Conservation (phyloP, 2,329 filamentous ascomycete species). For the Penicillium sclerotiorum region DNA sequence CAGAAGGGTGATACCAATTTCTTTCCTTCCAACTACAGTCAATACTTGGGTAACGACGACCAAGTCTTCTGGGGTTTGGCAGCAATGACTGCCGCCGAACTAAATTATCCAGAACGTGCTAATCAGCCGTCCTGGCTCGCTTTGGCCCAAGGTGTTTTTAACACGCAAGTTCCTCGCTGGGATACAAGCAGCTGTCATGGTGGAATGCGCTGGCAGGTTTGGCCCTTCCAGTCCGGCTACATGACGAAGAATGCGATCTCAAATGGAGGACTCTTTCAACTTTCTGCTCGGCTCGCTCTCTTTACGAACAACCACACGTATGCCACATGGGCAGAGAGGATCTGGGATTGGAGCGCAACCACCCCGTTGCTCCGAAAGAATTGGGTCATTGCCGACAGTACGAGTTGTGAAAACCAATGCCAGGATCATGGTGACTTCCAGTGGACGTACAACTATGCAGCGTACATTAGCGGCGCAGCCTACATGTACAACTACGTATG, state of each 20-base stretch:
- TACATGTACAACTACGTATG: conserved; percentile 59
- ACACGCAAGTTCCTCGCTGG: conserved; percentile 74
- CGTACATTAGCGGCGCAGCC: conserved; percentile 59
- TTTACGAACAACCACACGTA: conserved; percentile 83
- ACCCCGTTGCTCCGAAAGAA: conserved; percentile 56
- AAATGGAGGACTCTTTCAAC: conserved; percentile 61
- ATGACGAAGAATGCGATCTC: conserved; percentile 62
- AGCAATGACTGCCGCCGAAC: conserved; percentile 76
- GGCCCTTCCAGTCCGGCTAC: conserved; percentile 71
- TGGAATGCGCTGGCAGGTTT: conserved; percentile 85
- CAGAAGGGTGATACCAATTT: conserved; percentile 77
- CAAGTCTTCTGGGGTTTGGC: conserved; percentile 85
- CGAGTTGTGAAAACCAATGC: conserved; percentile 54
- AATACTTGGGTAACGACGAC: conserved; percentile 56
- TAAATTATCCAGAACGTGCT: conserved; percentile 70
- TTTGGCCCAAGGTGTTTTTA: conserved; percentile 77
- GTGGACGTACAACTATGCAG: conserved; percentile 62
- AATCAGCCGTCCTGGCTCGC: conserved; percentile 73
- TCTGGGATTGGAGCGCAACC: conserved; percentile 61
- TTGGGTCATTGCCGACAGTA: conserved; percentile 60
- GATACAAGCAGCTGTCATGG: conserved; percentile 68
- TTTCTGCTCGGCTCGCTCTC: conserved; percentile 68
- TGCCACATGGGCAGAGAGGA: conserved; percentile 72
- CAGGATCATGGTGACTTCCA: conserved; percentile 55
- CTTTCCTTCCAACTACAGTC: conserved; percentile 65